Percentiles rank a stretch among this genome's conserved stretches.
These are phyloP conservation scores for Eimeria falciformis DNA, from an alignment of 169 alveolate genomes.

Conservation along the genomic window DNA sequence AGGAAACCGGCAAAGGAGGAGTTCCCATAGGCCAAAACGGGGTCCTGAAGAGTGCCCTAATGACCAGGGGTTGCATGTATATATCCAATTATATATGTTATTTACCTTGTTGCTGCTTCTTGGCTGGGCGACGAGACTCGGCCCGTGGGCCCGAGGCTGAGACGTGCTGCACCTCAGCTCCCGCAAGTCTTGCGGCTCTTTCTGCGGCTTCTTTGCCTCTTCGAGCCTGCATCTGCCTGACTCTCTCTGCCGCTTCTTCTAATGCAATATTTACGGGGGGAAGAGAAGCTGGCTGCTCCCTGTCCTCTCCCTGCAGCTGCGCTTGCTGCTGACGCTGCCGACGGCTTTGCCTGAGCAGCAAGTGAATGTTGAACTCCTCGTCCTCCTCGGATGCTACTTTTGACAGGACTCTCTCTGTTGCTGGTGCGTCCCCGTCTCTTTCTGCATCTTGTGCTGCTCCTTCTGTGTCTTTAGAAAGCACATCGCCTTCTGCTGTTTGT, in stretches of 20 bases:
- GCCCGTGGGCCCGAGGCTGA: neutral
- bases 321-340: neutral
- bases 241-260: neutral
- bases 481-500: neutral
- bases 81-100: neutral
- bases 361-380: neutral
- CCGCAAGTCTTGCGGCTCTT: conserved; percentile 1
- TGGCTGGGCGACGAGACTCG: neutral
- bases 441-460: neutral
- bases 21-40: too few species aligned
- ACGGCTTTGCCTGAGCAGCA: conserved; percentile 4
- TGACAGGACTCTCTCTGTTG: too few species aligned
- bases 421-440: neutral
- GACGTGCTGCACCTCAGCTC: neutral
- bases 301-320: neutral
- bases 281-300: neutral
- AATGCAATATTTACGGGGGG: neutral
- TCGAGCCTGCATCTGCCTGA: neutral
- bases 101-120: neutral
- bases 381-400: neutral
- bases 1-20: too few species aligned
- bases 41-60: too few species aligned
- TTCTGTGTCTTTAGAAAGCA: neutral
- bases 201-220: neutral
- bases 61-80: neutral